Base-by-base conservation (phyloP, 2,329 filamentous ascomycete genomes). In the Didymella segeticola region DNA sequence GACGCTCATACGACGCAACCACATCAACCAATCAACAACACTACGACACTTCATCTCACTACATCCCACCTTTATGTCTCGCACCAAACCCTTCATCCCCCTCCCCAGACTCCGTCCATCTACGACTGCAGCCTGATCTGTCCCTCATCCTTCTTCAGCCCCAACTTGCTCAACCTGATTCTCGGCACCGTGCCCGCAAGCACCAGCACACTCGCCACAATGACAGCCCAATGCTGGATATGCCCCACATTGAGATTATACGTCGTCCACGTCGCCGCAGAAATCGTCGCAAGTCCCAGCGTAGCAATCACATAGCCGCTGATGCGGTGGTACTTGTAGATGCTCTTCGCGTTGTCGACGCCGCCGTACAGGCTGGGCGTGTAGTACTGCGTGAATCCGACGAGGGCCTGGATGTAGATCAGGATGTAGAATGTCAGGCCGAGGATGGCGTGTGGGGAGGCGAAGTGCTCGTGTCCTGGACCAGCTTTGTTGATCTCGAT, bases 291-390 rank as follows among this genome's bases (percentile, higher is more conserved):
- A 57, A 96, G 76, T 57, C 93, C 81, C 64, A 96, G 67, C 43
- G 88, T 68, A 47, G 93, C 77, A 53, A 93, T 78, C 7, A 86
- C 61, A 71, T 99, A 98, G 2, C 93, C 95, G 19, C 81, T 83
- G 47, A 83, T 77, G 25, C 93, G 86, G 74, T 98, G 95, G 67
- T 93, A 96, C 77, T 96, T 97, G 82, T 93, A 98, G 34, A 96
- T 74, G 20, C 81, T 81, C 82, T 93, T 96, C 17, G 92, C 93
- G 3, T 86, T 86, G 22, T 90, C 87, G 58, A 88, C 86, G 50
- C 90, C 86, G 5, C 93, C 93, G 66, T 93, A 96, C 1, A 96
- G 66, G 0, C 71, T 69, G 0, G 93, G 93, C 2, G 84, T 79
- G 53, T 86, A 91, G 80, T 89, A 97, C 78, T 95, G 90, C 26